Evolutionary conservation across 179 eudicot genomes (phyloP), one percentile per base, ranked within the genome.

Genomic region (Drosera spatulata): DNA sequence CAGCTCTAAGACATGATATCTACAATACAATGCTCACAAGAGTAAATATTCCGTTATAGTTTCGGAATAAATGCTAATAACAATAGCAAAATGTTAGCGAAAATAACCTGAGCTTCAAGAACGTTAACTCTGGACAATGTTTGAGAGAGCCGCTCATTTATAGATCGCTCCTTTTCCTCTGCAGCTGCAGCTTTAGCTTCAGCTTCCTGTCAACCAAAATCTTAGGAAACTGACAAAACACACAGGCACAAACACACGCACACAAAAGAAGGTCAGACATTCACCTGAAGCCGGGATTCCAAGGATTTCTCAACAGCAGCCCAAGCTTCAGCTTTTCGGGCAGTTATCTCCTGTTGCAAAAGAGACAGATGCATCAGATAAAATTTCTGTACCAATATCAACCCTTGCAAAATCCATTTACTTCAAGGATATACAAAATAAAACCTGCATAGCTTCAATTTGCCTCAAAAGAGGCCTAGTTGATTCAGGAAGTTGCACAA

Each of bases 361-460:
- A 56, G 59, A 71, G 56, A 67, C 56, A 61, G 60, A 63, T 43
- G 45, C 8, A 22, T 43, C 5, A 55, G 33, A 47, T 47, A 22
- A 33, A 4, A 10, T 0, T 49, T 9, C 9, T 41, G 10, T 7
- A 60, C 9, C 13, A 60, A 22, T 22, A 22, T 22, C 33, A 22
- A 22, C 33, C 33, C 33, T 22, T 46, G 11, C 10, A 8, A 46
- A 2, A 7, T 50, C n/a, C 13, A 50, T 50, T 10, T 51, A 37
- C 33, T 51, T 11, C 55, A 12, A 8, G 41, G 4, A 9, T 8
- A n/a, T 50, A 46, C 38, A 11, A 38, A 41, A 51, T 15, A 53
- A 44, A 69, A 94, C 99, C 94, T 90, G 93, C 88, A 94, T 90
- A 68, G 96, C 91, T 79, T 94, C 99, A 66, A 94, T 94, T 76